Evolutionary conservation across 23 red algal species (phyloP).

Genomic region (Agarophyton chilense): DNA sequence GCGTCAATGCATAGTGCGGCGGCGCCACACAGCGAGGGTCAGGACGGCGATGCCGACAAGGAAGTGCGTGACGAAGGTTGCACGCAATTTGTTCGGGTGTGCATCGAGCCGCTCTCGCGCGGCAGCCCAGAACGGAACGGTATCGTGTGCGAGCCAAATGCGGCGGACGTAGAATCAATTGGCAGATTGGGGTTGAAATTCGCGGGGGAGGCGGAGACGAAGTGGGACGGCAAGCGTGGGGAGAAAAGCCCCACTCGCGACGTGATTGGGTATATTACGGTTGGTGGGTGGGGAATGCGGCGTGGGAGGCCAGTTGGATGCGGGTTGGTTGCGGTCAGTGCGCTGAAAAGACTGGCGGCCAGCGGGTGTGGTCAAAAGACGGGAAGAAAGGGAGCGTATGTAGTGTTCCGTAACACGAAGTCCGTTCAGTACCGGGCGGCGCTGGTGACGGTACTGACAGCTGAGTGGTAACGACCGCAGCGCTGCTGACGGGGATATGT

Average conservation of each 20-base stretch:
- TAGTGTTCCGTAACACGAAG: constrained; percentile 34
- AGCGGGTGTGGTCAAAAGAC: not conserved
- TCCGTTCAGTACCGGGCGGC: constrained; percentile 26
- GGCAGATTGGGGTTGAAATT: not conserved
- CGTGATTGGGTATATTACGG: constrained; percentile 37
- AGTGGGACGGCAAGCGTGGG: constrained; percentile 6
- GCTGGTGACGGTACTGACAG: not conserved
- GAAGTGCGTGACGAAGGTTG: not conserved
- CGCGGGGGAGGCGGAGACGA: not conserved
- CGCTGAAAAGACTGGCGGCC: not conserved
- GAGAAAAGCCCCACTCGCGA: constrained; percentile 2
- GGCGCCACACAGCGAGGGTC: not conserved
- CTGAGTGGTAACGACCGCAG: not conserved
- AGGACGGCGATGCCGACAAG: not conserved
- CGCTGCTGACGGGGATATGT: too few species aligned
- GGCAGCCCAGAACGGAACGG: constrained; percentile 32
- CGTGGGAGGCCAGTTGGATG: not conserved
- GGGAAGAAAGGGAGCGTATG: not conserved
- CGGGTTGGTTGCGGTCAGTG: constrained; percentile 31
- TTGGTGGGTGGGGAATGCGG: constrained; percentile 27
- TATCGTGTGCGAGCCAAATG: constrained; percentile 28
- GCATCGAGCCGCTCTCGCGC: constrained; percentile 20
- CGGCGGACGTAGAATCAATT: constrained; percentile 16
- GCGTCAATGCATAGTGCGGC: not conserved
- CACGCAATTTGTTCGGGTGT: constrained; percentile 24